Conservation (phyloP, 148 eudicot genomes). For the Cornus controversa region DNA sequence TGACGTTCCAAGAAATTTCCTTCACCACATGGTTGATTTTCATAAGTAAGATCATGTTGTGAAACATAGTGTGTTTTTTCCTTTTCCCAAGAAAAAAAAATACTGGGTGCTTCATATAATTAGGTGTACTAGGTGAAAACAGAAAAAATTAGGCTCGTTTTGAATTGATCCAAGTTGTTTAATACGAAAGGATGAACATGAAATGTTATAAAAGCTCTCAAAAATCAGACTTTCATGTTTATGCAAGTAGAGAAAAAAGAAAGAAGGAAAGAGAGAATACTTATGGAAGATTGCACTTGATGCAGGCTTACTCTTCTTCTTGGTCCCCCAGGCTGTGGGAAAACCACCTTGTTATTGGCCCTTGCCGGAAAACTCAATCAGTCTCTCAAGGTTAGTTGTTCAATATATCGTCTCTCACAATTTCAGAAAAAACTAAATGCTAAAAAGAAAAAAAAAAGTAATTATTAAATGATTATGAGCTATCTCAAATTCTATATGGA, state of each 20-base stretch:
- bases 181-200: not conserved
- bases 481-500: not conserved
- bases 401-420: not conserved
- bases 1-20: no score
- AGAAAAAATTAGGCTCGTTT: not conserved
- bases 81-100: not conserved
- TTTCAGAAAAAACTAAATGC: not conserved
- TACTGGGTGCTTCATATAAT: not conserved
- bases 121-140: not conserved
- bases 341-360: conserved; percentile 70
- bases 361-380: conserved; percentile 69
- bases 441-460: not conserved
- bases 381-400: conserved; percentile 50
- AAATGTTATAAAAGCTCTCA: not conserved
- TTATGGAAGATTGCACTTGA: not conserved
- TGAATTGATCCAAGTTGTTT: not conserved
- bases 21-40: not conserved
- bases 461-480: not conserved
- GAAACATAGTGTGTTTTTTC: not conserved
- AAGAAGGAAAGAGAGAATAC: no score
- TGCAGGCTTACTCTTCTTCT: conserved; percentile 78
- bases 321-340: conserved; percentile 93
- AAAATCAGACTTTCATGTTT: not conserved
- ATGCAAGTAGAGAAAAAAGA: not conserved
- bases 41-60: not conserved